phyloP scores from a whole-genome alignment of 768 basidiomycete genomes.

The Candolleomyces aberdarensis region DNA sequence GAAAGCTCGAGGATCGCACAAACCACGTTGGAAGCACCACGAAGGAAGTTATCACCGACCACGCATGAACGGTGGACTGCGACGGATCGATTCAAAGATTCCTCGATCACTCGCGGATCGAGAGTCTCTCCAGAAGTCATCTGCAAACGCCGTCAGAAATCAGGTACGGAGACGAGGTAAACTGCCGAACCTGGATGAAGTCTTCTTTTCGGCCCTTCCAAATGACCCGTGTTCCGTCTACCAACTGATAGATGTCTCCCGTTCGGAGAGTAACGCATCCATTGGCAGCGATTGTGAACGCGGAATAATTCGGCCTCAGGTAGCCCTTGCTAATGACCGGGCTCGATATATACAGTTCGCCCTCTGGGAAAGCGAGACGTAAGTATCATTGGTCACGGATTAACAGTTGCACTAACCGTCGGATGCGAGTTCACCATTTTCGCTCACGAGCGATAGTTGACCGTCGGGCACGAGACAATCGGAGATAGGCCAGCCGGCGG shows the following conservation, averaged over 20 bases:
- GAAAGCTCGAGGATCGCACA: slow-evolving; percentile 29
- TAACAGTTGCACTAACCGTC: slow-evolving; percentile 14
- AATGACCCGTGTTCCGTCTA: slow-evolving; percentile 17
- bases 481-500: slow-evolving; percentile 19
- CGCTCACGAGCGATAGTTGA: slow-evolving; percentile 20
- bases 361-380: slow-evolving; percentile 17
- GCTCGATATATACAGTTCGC: slow-evolving; percentile 29
- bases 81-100: slow-evolving; percentile 21
- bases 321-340: slow-evolving; percentile 26
- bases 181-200: slow-evolving; percentile 25
- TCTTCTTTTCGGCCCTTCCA: slow-evolving; percentile 35
- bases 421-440: slow-evolving; percentile 15
- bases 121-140: slow-evolving; percentile 31
- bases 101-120: slow-evolving; percentile 31
- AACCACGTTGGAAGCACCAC: slow-evolving; percentile 24
- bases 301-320: slow-evolving; percentile 21
- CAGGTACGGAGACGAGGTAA: background rate
- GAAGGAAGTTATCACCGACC: slow-evolving; percentile 33
- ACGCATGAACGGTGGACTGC: slow-evolving; percentile 24
- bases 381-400: background rate
- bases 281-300: slow-evolving; percentile 24
- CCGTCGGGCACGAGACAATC: slow-evolving; percentile 25
- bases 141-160: slow-evolving; percentile 12
- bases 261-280: slow-evolving; percentile 28
- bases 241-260: slow-evolving; percentile 28